Evolutionary conservation across 495 filamentous ascomycete species (phyloP), one percentile per base, ranked within the genome.

Genomic region (Hypoxylon intermedium): DNA sequence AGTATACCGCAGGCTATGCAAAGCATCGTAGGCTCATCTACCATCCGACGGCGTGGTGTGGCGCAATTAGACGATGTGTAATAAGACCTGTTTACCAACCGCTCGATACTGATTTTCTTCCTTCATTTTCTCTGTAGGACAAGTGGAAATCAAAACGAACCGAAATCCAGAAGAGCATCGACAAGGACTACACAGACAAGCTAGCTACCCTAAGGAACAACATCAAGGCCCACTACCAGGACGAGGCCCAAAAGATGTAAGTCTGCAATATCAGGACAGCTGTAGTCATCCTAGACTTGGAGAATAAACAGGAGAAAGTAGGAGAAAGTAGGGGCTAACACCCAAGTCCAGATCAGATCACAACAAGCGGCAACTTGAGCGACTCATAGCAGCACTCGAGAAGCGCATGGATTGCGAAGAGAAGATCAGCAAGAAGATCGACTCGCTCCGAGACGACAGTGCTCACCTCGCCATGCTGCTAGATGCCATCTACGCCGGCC

Each of bases 401-500:
- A 65, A 53, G 26, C 62, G 51, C 12, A 48, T 48, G 7, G 46
- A n/a, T 5, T 60, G 50, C 33, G 62, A 65, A 9, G 62, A 60
- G 33, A 42, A 60, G 23, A 65, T 65, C 40, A 56, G 16, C 13
- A 40, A 56, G 7, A 18, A 24, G 9, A 56, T 59, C 12, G 56
- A 60, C 21, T 43, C 41, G 0, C 56, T 65, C 3, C 55, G 46
- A 52, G 56, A 60, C 7, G 62, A 65, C n/a, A 46, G 45, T 18
- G 62, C 51, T 23, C 62, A 65, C 21, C 46, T 65, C 2, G 62
- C 62, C 6, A 65, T 65, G 62, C 41, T 65, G 15, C 7, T 65
- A 1, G 46, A 65, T 33, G 62, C 62, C 21, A 30, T 65, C 19
- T 65, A 65, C 33, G 31, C 26, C n/a, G 62, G 56, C 24, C 62